These are phyloP conservation scores for Biscutella auriculata DNA, from an alignment of 441 rosid genomes.

Conservation along the genomic window DNA sequence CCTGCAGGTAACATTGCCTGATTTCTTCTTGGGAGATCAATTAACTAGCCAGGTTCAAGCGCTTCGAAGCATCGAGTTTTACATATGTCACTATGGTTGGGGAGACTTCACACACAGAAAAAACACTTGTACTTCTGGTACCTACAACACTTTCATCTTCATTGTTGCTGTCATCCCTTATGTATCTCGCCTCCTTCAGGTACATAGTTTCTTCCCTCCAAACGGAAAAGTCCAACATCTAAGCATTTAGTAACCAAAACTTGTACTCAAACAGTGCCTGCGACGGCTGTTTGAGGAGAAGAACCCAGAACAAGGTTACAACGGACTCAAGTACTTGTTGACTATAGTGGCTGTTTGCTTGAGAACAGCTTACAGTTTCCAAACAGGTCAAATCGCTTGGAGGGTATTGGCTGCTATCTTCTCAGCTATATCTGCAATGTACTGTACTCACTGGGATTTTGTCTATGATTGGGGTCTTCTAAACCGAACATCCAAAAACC, in stretches of 20 bases:
- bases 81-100: constrained; percentile 45
- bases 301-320: constrained; percentile 44
- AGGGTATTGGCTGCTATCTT: constrained; percentile 30
- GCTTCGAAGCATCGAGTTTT: constrained; percentile 42
- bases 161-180: constrained; percentile 54
- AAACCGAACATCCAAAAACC: constrained; percentile 40
- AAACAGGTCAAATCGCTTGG: constrained; percentile 26
- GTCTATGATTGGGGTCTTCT: constrained; percentile 74
- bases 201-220: constrained; percentile 1
- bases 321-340: constrained; percentile 52
- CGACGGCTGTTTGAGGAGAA: constrained; percentile 60
- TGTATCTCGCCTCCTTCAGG: constrained; percentile 52
- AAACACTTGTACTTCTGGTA: constrained; percentile 29
- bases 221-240: background rate
- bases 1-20: constrained; percentile 52
- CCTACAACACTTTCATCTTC: constrained; percentile 37
- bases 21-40: constrained; percentile 59
- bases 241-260: background rate
- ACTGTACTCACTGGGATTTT: constrained; percentile 61
- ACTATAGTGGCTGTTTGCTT: constrained; percentile 57
- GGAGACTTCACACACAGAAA: constrained; percentile 43
- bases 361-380: constrained; percentile 42
- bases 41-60: constrained; percentile 74
- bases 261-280: constrained; percentile 39
- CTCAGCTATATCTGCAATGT: constrained; percentile 40